Conservation (phyloP, 495 filamentous ascomycete genomes). For the Diplogelasinospora grovesii region DNA sequence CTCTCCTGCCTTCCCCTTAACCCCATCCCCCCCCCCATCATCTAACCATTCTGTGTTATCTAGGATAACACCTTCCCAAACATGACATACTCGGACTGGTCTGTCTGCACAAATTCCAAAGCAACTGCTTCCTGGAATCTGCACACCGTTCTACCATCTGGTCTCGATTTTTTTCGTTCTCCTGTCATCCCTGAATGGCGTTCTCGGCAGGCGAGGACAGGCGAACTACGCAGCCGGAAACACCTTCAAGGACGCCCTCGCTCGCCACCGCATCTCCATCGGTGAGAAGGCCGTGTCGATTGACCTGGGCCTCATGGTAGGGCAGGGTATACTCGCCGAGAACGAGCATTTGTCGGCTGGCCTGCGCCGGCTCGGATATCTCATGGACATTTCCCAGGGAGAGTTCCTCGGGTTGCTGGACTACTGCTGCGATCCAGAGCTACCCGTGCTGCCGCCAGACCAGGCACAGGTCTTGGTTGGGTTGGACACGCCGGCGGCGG, state of each 20-base stretch:
- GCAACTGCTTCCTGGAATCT: conserved; percentile 31
- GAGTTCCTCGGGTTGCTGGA: neutral
- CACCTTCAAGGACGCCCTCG: conserved; percentile 47
- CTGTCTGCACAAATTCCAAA: conserved; percentile 40
- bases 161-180: conserved; percentile 56
- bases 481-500: neutral
- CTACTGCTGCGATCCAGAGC: neutral
- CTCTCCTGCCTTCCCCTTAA: too few species aligned
- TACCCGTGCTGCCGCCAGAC: neutral
- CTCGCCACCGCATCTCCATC: conserved; percentile 23
- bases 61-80: conserved; percentile 43
- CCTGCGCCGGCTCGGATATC: conserved; percentile 20
- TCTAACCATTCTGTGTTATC: conserved; percentile 17
- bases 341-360: neutral
- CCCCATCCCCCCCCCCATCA: too few species aligned
- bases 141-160: conserved; percentile 18
- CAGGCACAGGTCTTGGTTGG: neutral
- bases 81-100: conserved; percentile 28
- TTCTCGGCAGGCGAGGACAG: conserved; percentile 49
- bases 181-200: conserved; percentile 29
- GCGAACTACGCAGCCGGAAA: conserved; percentile 53
- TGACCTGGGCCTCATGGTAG: conserved; percentile 16
- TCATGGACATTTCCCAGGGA: neutral
- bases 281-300: conserved; percentile 13
- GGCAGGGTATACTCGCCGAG: conserved; percentile 18